These are phyloP conservation scores for Teratosphaeria epicoccoides DNA, from an alignment of 2,329 filamentous ascomycete genomes.

Conservation along the genomic window DNA sequence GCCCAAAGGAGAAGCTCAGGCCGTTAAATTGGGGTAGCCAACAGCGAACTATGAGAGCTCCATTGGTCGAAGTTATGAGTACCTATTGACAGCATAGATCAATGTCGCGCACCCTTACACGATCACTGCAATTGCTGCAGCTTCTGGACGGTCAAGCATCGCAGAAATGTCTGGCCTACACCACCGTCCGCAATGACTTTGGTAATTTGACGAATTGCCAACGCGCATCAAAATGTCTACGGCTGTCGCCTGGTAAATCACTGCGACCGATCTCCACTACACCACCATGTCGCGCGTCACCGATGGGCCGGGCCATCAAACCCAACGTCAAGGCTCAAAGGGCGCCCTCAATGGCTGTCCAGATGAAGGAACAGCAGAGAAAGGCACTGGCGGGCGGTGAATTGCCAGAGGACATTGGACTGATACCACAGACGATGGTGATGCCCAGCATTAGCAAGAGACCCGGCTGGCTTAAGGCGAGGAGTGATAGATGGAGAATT, in stretches of 20 bases:
- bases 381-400: conserved; percentile 24
- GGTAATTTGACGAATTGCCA: neutral
- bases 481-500: conserved; percentile 4
- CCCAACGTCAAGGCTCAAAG: conserved; percentile 21
- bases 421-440: conserved; percentile 30
- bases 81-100: neutral
- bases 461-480: conserved; percentile 11
- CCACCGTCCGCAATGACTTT: conserved; percentile 1
- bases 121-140: conserved; percentile 2
- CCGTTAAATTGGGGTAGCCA: neutral
- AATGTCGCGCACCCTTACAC: conserved; percentile 3
- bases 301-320: conserved; percentile 1
- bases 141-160: neutral
- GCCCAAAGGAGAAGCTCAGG: neutral
- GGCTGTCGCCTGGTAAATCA: neutral
- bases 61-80: neutral
- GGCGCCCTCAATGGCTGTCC: conserved; percentile 31
- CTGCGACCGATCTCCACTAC: conserved; percentile 13
- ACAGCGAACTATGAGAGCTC: neutral
- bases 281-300: conserved; percentile 3
- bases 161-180: neutral
- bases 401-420: conserved; percentile 32
- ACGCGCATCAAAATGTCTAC: neutral
- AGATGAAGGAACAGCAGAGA: conserved; percentile 23
- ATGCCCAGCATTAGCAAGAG: conserved; percentile 18